phyloP scores from a whole-genome alignment of 306 rosid species.

The Arachis stenosperma region DNA sequence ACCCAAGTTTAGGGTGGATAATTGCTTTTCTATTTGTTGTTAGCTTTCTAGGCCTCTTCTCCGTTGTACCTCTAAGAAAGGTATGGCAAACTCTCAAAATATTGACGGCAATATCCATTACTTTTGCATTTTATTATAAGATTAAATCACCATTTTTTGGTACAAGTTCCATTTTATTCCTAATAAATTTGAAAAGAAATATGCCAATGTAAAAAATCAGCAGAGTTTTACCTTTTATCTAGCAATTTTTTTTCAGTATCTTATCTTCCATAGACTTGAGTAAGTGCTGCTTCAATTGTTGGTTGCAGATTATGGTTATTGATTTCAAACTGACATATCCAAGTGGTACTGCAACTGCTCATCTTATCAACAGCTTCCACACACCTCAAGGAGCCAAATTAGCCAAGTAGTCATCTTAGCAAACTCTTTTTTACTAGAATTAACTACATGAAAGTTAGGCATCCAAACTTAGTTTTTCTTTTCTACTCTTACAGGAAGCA shows the following conservation, averaged over 20 bases:
- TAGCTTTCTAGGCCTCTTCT: conserved; percentile 61
- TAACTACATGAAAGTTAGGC: conserved; percentile 16
- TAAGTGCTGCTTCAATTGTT: conserved; percentile 26
- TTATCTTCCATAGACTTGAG: not conserved
- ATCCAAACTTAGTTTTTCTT: conserved; percentile 18
- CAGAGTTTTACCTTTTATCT: not conserved
- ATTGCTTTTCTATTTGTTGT: conserved; percentile 58
- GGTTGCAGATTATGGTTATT: conserved; percentile 54
- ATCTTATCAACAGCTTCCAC: conserved; percentile 68
- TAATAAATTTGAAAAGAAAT: not conserved
- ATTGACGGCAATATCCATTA: conserved; percentile 13
- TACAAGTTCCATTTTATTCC: not conserved
- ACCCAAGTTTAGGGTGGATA: conserved; percentile 56
- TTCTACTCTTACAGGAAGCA: conserved; percentile 53
- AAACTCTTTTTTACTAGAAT: conserved; percentile 16
- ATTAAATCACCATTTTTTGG: not conserved
- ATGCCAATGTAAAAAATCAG: not conserved
- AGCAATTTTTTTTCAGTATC: not conserved
- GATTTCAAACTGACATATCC: conserved; percentile 65
- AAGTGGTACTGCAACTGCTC: conserved; percentile 71
- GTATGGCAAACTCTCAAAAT: conserved; percentile 36
- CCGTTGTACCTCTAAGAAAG: conserved; percentile 59
- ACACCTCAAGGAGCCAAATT: conserved; percentile 67
- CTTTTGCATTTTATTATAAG: not conserved
- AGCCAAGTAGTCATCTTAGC: conserved; percentile 48